A percentile compares a stretch with the other conserved stretches of the same genome.
phyloP scores from a whole-genome alignment of 2,329 filamentous ascomycete genomes.

The Stachybotrys chartarum region DNA sequence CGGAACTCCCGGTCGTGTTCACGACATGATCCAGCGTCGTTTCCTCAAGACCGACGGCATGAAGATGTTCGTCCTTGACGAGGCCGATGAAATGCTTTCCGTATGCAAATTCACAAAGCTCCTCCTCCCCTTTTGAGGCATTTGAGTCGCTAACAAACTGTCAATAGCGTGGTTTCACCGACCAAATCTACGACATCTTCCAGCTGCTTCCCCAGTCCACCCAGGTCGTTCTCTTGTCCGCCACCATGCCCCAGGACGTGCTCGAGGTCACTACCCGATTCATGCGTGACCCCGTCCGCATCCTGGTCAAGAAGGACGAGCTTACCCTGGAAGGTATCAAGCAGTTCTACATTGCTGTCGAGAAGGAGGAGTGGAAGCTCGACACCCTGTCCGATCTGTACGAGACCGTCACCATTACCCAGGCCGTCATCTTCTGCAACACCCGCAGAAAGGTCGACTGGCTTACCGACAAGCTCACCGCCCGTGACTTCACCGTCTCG shows the following conservation, averaged over 20 bases:
- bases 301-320: slow-evolving; percentile 99
- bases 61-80: slow-evolving; percentile 99
- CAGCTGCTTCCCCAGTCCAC: slow-evolving; percentile 96
- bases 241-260: slow-evolving; percentile 98
- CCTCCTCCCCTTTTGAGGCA: background rate
- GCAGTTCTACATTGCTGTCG: slow-evolving; percentile 99
- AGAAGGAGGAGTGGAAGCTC: slow-evolving; percentile 99
- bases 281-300: slow-evolving; percentile 98
- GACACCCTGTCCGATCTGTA: slow-evolving; percentile 98
- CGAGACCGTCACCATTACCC: slow-evolving; percentile 98
- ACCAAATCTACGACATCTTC: slow-evolving; percentile 99
- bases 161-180: slow-evolving; percentile 85
- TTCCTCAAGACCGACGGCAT: slow-evolving; percentile 95
- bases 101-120: slow-evolving; percentile 39
- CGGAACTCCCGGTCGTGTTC: slow-evolving; percentile 95
- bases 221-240: slow-evolving; percentile 95
- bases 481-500: slow-evolving; percentile 97
- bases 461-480: slow-evolving; percentile 98
- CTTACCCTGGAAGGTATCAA: slow-evolving; percentile 99
- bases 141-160: slow-evolving; percentile 22
- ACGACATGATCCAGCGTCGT: slow-evolving; percentile 98
- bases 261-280: slow-evolving; percentile 99
- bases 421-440: slow-evolving; percentile 99
- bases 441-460: slow-evolving; percentile 99
- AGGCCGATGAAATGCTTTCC: slow-evolving; percentile 99